phyloP scores from a whole-genome alignment of 352 stramenopile species.

The Pythium apleroticum region DNA sequence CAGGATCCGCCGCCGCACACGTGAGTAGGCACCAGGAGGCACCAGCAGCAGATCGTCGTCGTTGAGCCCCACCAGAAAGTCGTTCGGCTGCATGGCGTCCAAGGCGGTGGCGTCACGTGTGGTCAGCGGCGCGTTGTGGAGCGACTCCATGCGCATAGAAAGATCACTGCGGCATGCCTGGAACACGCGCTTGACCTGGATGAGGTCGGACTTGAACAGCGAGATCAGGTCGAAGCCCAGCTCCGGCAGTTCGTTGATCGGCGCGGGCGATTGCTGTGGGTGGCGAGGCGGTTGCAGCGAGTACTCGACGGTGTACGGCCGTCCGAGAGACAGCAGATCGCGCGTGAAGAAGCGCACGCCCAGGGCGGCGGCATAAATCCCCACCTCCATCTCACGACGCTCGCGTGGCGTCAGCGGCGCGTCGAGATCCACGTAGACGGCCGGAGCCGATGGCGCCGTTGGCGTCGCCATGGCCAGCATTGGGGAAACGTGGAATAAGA shows the following conservation, averaged over 20 bases:
- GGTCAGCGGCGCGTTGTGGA: conserved; percentile 38
- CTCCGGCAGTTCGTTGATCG: conserved; percentile 24
- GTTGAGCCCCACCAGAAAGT: conserved; percentile 90
- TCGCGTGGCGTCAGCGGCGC: neutral
- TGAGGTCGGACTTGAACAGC: conserved; percentile 27
- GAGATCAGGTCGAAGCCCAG: conserved; percentile 49
- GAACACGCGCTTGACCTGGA: conserved; percentile 10
- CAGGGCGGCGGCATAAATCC: conserved; percentile 30
- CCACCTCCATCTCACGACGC: neutral
- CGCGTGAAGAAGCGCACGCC: conserved; percentile 36
- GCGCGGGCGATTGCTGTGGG: neutral
- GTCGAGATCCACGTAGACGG: neutral
- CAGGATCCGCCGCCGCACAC: conserved; percentile 44
- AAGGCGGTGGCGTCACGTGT: conserved; percentile 23
- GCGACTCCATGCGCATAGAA: conserved; percentile 27
- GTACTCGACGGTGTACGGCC: conserved; percentile 45
- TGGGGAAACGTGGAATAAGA: neutral
- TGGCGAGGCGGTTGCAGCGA: neutral
- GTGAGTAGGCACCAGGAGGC: conserved; percentile 36
- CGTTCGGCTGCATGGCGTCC: conserved; percentile 52
- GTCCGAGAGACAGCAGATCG: conserved; percentile 50
- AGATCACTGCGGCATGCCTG: neutral
- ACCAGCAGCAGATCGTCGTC: conserved; percentile 52
- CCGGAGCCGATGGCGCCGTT: neutral
- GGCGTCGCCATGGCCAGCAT: neutral